Conservation (phyloP, 139 green algal species). For the Chlorella sorokiniana region DNA sequence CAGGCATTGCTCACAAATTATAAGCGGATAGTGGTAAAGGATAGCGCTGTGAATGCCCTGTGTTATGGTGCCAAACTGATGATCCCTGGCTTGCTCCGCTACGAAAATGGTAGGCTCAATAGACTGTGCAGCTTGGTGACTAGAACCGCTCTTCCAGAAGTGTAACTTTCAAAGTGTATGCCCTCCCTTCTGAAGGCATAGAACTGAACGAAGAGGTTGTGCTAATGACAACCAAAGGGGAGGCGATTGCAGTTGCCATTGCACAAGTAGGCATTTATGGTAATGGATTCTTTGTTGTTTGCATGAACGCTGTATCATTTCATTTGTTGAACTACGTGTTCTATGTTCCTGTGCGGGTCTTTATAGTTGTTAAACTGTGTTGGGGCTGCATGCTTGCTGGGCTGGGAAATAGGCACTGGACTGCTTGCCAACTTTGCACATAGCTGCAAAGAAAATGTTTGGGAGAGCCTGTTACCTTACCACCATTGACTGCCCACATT, state of each 20-base stretch:
- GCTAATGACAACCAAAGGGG: conserved; percentile 99
- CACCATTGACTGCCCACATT: too few species aligned
- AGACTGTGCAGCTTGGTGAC: background rate
- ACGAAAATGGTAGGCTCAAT: conserved; percentile 51
- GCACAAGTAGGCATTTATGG: conserved; percentile 45
- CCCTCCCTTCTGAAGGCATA: conserved; percentile 51
- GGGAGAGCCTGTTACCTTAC: too few species aligned
- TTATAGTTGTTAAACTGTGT: too few species aligned
- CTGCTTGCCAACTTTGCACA: too few species aligned
- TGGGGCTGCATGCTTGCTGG: too few species aligned
- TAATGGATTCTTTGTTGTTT: background rate
- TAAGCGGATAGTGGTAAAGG: conserved; percentile 98
- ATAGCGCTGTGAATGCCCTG: conserved; percentile 97
- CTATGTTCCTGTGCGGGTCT: too few species aligned
- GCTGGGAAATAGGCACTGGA: too few species aligned
- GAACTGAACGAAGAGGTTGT: conserved; percentile 96
- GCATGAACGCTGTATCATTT: too few species aligned
- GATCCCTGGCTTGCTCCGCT: conserved; percentile 94
- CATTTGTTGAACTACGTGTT: too few species aligned
- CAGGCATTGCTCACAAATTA: conserved; percentile 88
- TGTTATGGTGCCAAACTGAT: conserved; percentile 99
- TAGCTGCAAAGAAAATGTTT: too few species aligned
- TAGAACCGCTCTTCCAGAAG: too few species aligned
- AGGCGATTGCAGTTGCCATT: conserved; percentile 95
- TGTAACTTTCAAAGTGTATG: background rate